These are phyloP conservation scores for Oxyria digyna DNA, from an alignment of 148 eudicot species.

Conservation along the genomic window DNA sequence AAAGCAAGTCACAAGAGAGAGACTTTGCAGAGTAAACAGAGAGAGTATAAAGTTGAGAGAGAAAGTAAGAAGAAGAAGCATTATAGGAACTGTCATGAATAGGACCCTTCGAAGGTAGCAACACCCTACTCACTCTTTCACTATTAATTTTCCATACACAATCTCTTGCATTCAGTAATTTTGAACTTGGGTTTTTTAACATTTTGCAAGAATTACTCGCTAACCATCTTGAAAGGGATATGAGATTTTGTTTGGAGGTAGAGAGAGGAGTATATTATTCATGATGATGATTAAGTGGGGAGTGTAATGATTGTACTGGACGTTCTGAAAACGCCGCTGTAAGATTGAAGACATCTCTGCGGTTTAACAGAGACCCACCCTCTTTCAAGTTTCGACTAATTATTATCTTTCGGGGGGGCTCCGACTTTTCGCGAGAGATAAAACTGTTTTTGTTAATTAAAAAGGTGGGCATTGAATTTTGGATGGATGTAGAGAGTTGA, in stretches of 20 bases:
- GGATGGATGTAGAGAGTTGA: background rate
- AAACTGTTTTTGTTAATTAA: no score
- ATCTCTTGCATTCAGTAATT: no score
- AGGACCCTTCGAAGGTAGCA: constrained; percentile 4
- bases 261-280: no score
- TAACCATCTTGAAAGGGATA: constrained; percentile 4
- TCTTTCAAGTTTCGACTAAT: background rate
- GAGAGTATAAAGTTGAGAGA: constrained; percentile 1
- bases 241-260: background rate
- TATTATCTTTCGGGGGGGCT: background rate
- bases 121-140: background rate
- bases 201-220: background rate
- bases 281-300: constrained; percentile 3
- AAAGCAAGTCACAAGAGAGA: constrained; percentile 9
- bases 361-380: background rate
- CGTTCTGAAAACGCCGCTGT: constrained; percentile 15
- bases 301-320: constrained; percentile 12
- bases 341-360: constrained; percentile 3
- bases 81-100: constrained; percentile 9
- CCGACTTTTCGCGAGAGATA: constrained; percentile 5
- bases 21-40: background rate
- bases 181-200: background rate
- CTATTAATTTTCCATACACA: background rate
- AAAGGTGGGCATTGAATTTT: background rate
- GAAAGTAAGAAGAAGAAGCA: background rate